Conservation (phyloP, 768 basidiomycete species). For the Suillus variegatus region DNA sequence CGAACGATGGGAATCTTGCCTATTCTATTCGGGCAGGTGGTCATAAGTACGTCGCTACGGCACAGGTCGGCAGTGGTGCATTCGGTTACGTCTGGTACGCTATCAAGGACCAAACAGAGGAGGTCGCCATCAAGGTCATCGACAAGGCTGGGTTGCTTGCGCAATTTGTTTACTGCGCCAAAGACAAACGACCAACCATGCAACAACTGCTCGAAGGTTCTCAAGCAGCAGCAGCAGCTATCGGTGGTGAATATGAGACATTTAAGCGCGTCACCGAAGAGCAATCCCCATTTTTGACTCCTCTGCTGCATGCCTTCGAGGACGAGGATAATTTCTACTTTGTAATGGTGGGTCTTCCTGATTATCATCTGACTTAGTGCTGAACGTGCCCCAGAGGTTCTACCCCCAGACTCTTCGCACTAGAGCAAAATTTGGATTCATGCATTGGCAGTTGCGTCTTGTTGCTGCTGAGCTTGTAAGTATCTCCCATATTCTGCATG, state of each 20-base stretch:
- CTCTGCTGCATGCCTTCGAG: constrained; percentile 14
- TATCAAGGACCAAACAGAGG: constrained; percentile 8
- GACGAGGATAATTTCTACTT: constrained; percentile 17
- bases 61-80: constrained; percentile 11
- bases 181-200: background rate
- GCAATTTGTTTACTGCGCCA: background rate
- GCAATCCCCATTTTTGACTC: constrained; percentile 14
- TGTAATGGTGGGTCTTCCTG: constrained; percentile 12
- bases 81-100: constrained; percentile 14
- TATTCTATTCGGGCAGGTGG: constrained; percentile 6
- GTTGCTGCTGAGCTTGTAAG: constrained; percentile 19
- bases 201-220: background rate
- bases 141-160: constrained; percentile 3
- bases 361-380: background rate
- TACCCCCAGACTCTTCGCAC: constrained; percentile 14
- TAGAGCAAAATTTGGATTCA: constrained; percentile 3
- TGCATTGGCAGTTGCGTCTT: constrained; percentile 15
- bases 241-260: constrained; percentile 2
- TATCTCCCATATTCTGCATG: background rate
- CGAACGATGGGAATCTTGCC: background rate
- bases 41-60: constrained; percentile 5
- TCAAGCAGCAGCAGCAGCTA: background rate
- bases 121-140: constrained; percentile 16
- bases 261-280: constrained; percentile 4
- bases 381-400: constrained; percentile 11